Evolutionary conservation across 352 stramenopile genomes (phyloP).

Genomic region (Pythium pyrilobum): DNA sequence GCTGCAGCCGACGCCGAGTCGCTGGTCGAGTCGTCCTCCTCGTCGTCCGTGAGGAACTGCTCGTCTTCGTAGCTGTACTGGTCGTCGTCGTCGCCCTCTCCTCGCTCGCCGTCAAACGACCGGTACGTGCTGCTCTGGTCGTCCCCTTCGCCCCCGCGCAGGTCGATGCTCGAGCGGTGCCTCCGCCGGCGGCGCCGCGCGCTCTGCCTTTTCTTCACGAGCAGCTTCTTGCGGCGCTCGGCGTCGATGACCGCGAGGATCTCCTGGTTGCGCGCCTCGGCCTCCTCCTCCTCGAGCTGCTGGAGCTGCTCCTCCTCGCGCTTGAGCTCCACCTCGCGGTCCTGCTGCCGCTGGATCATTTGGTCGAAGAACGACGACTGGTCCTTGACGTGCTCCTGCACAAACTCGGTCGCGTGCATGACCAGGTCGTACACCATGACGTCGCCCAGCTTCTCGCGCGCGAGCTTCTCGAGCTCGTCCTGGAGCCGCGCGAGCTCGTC

Average conservation of each 20-base stretch:
- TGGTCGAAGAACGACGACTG: constrained; percentile 86
- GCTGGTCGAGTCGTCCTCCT: constrained; percentile 6
- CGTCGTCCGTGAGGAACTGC: constrained; percentile 21
- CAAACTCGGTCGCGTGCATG: constrained; percentile 73
- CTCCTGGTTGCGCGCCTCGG: constrained; percentile 61
- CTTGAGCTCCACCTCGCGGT: constrained; percentile 55
- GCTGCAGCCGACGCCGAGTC: background rate
- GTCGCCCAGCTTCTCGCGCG: constrained; percentile 63
- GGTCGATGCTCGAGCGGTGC: constrained; percentile 58
- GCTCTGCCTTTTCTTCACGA: constrained; percentile 56
- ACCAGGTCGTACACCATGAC: constrained; percentile 82
- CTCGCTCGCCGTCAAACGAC: constrained; percentile 15
- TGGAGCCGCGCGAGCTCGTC: constrained; percentile 54
- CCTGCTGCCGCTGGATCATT: constrained; percentile 81
- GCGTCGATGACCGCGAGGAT: constrained; percentile 78
- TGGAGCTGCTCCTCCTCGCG: constrained; percentile 44
- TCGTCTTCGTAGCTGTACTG: constrained; percentile 29
- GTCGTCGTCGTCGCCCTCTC: constrained; percentile 25
- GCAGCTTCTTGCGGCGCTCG: constrained; percentile 57
- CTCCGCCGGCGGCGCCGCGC: constrained; percentile 28
- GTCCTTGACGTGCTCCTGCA: constrained; percentile 77
- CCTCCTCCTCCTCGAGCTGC: constrained; percentile 57
- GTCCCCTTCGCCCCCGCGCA: constrained; percentile 25
- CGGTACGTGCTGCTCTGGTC: constrained; percentile 16
- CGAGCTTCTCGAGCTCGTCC: constrained; percentile 46